phyloP scores from a whole-genome alignment of 192 early-diverging fungal species.

The Backusella tarrabulga region DNA sequence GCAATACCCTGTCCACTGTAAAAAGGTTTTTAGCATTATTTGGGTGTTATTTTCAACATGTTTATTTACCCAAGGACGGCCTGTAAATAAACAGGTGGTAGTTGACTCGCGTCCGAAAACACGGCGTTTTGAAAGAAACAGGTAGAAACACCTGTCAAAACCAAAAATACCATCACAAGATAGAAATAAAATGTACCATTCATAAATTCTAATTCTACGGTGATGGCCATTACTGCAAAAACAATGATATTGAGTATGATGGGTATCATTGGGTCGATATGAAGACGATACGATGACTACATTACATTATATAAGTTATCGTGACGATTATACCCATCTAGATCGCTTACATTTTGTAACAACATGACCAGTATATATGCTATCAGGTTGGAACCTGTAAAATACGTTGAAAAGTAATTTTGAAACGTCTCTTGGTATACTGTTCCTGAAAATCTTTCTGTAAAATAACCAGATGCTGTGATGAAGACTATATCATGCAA shows the following conservation, averaged over 20 bases:
- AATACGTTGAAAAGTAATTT: conserved; percentile 72
- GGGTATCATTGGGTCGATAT: conserved; percentile 22
- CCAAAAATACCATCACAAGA: conserved; percentile 55
- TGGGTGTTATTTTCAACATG: neutral
- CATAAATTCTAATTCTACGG: conserved; percentile 39
- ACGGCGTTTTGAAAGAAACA: conserved; percentile 64
- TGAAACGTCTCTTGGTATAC: conserved; percentile 64
- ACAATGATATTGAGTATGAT: conserved; percentile 53
- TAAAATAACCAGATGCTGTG: conserved; percentile 74
- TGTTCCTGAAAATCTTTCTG: conserved; percentile 58
- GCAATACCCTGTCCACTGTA: conserved; percentile 42
- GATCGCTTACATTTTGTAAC: conserved; percentile 36
- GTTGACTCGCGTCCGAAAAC: conserved; percentile 67
- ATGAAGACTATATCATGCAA: conserved; percentile 58
- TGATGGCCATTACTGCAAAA: conserved; percentile 49
- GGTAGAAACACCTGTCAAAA: conserved; percentile 56
- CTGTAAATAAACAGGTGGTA: conserved; percentile 66
- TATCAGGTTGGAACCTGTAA: conserved; percentile 60
- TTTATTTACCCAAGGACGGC: conserved; percentile 63
- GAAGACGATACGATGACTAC: neutral
- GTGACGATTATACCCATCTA: neutral
- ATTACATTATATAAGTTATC: neutral
- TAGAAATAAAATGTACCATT: conserved; percentile 61
- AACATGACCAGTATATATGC: conserved; percentile 50
- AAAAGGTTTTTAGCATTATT: conserved; percentile 18